Base-by-base conservation (phyloP, 1,284 basidiomycete genomes). In the Caloboletus firmus region DNA sequence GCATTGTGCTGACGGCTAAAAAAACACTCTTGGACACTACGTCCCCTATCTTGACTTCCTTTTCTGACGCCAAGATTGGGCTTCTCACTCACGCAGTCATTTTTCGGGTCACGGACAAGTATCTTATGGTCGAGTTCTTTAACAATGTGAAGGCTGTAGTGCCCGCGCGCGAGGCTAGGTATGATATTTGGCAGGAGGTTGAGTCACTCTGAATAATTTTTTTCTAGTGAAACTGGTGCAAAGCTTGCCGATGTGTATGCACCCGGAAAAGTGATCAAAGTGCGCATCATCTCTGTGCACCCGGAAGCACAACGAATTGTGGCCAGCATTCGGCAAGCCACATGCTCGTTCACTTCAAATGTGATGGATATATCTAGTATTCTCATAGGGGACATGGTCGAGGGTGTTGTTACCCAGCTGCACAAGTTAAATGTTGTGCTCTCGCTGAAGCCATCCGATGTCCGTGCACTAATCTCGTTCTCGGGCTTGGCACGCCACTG, bases 1-100 rank as follows among this genome's bases (percentile, higher is more conserved):
- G 95, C 11, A 84, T 99, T 50, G 82, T 84, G 5, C 75, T 99
- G 35, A 98, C 97, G 0, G 85, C 95, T 37, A 98, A 99, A 76
- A 96, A 94, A 77, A 87, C 90, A 4, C 79, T 99, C 15, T 72
- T 99, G 41, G 88, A 94, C 36, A 92, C 94, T 1, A 78, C 80
- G 3, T 74, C 95, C 12, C 87, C 90, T 0, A 78, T 92, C 41
- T 70, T 97, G 41, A 72, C 86, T 1, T 79, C 74, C 17, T 72
- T 88, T 50, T 86, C 87, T 43, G 87, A 91, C 56, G 87, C 85
- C 30, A 78, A 82, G 62, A 76, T 83, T 10, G 95, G 94, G 13
- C 71, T 84, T 49, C 75, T 98, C 20, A 84, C 91, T 0, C 85
- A 95, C 65, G 96, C 87, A 3, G 90, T 94, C 7, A 81, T 99